phyloP scores from a whole-genome alignment of 768 basidiomycete genomes.

The Chlorophyllum brunneum region DNA sequence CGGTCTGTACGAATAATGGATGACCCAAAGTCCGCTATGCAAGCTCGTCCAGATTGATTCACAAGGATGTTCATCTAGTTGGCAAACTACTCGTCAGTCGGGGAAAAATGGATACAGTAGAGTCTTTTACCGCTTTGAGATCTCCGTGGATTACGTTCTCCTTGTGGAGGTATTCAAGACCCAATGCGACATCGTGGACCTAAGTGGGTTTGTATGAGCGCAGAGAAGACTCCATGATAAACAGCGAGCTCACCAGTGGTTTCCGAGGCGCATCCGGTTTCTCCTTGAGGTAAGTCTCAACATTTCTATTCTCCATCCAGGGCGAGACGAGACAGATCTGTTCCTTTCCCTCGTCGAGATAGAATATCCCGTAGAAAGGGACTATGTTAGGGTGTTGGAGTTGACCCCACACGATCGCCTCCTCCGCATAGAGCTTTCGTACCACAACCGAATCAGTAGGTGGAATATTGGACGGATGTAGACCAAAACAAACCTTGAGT shows the following conservation, averaged over 20 bases:
- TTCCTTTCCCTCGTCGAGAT: background rate
- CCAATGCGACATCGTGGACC: constrained; percentile 10
- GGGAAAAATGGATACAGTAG: background rate
- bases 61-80: constrained; percentile 14
- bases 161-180: constrained; percentile 13
- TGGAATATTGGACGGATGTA: constrained; percentile 13
- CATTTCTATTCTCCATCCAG: constrained; percentile 15
- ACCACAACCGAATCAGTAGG: constrained; percentile 20
- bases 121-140: constrained; percentile 12
- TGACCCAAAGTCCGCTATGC: too few species aligned
- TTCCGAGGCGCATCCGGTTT: background rate
- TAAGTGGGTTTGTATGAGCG: constrained; percentile 25
- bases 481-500: constrained; percentile 18
- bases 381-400: constrained; percentile 3
- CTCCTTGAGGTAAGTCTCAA: constrained; percentile 2
- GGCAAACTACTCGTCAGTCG: background rate
- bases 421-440: background rate
- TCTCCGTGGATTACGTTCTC: constrained; percentile 16
- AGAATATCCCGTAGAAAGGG: constrained; percentile 10
- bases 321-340: constrained; percentile 12
- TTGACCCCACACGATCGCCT: constrained; percentile 7
- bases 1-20: constrained; percentile 5
- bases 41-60: constrained; percentile 5
- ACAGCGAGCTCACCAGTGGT: background rate
- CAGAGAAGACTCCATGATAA: background rate